phyloP scores from a whole-genome alignment of 192 early-diverging fungal genomes.

The Coemansia sp. region DNA sequence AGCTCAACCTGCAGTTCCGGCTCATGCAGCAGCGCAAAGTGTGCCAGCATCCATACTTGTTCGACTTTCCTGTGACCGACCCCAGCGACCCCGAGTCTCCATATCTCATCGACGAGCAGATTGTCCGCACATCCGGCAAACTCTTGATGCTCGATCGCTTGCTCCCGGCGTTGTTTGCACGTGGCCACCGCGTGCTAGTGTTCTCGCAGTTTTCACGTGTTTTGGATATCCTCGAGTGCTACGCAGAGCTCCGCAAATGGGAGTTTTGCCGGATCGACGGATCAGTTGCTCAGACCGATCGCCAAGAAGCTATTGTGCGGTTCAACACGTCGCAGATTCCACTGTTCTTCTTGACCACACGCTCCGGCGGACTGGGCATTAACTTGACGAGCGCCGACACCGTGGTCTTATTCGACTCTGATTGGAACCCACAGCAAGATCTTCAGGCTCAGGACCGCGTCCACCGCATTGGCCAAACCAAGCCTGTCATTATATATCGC shows the following conservation, averaged over 20 bases:
- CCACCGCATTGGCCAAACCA: conserved; percentile 94
- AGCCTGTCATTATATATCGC: conserved; percentile 89
- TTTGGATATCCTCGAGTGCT: conserved; percentile 91
- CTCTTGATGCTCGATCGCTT: conserved; percentile 82
- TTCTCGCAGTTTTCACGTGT: conserved; percentile 92
- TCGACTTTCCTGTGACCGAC: conserved; percentile 68
- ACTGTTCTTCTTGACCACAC: conserved; percentile 91
- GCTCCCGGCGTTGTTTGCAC: conserved; percentile 71
- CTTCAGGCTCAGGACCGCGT: conserved; percentile 95
- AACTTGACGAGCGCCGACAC: conserved; percentile 96
- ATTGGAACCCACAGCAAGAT: conserved; percentile 99
- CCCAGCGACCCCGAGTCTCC: conserved; percentile 60
- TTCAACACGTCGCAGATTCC: conserved; percentile 53
- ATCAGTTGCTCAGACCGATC: conserved; percentile 73
- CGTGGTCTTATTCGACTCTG: conserved; percentile 94
- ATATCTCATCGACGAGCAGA: conserved; percentile 57
- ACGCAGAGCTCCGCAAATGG: conserved; percentile 78
- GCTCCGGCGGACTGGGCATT: conserved; percentile 96
- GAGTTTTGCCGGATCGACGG: conserved; percentile 90
- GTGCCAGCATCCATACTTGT: conserved; percentile 96
- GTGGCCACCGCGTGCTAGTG: conserved; percentile 89
- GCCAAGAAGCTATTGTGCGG: conserved; percentile 60
- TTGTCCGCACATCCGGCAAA: conserved; percentile 82
- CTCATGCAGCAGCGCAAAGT: conserved; percentile 93
- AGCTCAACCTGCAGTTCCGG: conserved; percentile 73